phyloP scores from a whole-genome alignment of 2,329 filamentous ascomycete species.

The Fusarium torreyae region DNA sequence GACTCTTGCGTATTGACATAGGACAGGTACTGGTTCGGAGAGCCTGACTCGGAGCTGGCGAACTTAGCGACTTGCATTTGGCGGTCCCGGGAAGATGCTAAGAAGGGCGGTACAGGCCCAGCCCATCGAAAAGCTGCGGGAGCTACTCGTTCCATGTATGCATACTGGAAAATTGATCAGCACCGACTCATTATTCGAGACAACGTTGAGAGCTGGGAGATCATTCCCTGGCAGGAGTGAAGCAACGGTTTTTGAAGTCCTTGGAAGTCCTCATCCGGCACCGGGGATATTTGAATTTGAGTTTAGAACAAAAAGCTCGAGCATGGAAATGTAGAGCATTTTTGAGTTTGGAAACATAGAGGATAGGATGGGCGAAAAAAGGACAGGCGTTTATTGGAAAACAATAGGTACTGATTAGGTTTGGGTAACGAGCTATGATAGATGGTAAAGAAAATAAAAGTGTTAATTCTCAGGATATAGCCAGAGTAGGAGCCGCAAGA shows the following conservation, averaged over 20 bases:
- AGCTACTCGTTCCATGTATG: slow-evolving; percentile 73
- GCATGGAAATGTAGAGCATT: neutral
- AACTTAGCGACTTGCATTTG: slow-evolving; percentile 88
- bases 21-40: slow-evolving; percentile 87
- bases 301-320: neutral
- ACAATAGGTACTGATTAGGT: neutral
- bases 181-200: slow-evolving; percentile 78
- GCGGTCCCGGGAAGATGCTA: slow-evolving; percentile 72
- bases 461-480: slow-evolving; percentile 8
- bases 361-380: neutral
- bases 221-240: slow-evolving; percentile 68
- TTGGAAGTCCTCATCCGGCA: slow-evolving; percentile 5
- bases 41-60: slow-evolving; percentile 75
- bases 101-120: slow-evolving; percentile 70
- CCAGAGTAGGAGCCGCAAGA: neutral
- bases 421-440: slow-evolving; percentile 17
- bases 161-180: slow-evolving; percentile 79
- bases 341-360: neutral
- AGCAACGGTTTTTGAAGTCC: neutral
- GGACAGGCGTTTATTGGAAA: slow-evolving; percentile 28
- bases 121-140: slow-evolving; percentile 77
- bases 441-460: slow-evolving; percentile 30
- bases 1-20: slow-evolving; percentile 36
- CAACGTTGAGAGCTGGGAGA: slow-evolving; percentile 73
- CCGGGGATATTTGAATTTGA: slow-evolving; percentile 1